phyloP scores from a whole-genome alignment of 2,329 filamentous ascomycete genomes.

The Aspergillus melleus region DNA sequence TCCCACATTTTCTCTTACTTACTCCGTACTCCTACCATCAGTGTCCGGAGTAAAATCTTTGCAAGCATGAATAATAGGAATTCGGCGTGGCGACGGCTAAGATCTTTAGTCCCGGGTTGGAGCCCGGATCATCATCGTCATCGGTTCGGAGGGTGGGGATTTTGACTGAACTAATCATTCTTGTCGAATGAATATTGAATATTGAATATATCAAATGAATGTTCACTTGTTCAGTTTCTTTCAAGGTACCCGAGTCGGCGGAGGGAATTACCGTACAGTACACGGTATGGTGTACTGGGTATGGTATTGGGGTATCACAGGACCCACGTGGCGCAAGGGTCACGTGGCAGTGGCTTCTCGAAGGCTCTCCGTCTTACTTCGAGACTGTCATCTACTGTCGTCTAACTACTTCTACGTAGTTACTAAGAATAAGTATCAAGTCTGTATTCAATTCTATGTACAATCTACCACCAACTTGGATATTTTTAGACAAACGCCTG shows the following conservation, averaged over 20 bases:
- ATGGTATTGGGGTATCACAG: neutral
- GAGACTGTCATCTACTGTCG: too few relatives aligned
- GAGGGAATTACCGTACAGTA: neutral
- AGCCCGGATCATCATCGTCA: neutral
- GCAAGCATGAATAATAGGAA: neutral
- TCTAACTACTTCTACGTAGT: too few relatives aligned
- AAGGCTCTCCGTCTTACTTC: neutral
- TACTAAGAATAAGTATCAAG: too few relatives aligned
- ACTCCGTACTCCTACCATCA: too few relatives aligned
- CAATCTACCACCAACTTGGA: neutral
- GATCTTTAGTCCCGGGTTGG: neutral
- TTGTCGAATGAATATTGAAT: too few relatives aligned
- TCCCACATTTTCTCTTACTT: too few relatives aligned
- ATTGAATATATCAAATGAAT: too few relatives aligned
- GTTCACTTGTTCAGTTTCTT: too few relatives aligned
- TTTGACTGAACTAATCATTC: too few relatives aligned
- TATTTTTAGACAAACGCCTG: constrained; percentile 70
- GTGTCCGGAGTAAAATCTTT: neutral
- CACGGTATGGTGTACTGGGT: neutral
- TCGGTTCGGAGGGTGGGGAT: neutral
- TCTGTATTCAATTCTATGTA: neutral
- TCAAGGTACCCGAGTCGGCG: too few relatives aligned
- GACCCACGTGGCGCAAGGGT: constrained; percentile 6
- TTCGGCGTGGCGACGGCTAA: neutral
- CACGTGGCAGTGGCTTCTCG: constrained; percentile 4